Conservation (phyloP, 176 grass and related monocot species). For the Alopecurus myosuroides region DNA sequence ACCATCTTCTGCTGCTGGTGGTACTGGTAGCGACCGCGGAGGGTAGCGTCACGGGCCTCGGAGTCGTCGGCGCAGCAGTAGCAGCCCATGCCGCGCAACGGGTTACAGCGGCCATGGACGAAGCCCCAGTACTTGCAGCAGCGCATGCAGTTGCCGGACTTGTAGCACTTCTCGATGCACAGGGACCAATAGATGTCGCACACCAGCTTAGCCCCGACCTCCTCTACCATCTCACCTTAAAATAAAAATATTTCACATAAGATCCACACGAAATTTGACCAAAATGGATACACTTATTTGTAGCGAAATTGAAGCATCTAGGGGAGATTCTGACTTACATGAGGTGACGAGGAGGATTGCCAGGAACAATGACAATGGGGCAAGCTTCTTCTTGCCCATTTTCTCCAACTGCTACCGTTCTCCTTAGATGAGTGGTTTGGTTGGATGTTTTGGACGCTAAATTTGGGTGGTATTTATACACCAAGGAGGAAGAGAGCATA, state of each 20-base stretch:
- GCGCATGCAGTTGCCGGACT: background rate
- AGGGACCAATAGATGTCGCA: background rate
- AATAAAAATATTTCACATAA: background rate
- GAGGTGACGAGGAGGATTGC: background rate
- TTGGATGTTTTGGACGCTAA: background rate
- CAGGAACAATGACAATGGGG: background rate
- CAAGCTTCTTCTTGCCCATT: background rate
- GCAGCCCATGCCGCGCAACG: background rate
- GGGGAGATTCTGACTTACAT: background rate
- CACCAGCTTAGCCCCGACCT: background rate
- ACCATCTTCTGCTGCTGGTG: background rate
- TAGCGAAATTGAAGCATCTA: background rate
- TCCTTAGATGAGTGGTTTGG: background rate
- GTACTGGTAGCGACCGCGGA: background rate
- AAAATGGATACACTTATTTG: background rate
- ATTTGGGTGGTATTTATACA: background rate
- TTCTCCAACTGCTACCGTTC: background rate
- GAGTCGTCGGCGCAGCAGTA: background rate
- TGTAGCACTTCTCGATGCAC: background rate
- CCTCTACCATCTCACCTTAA: background rate
- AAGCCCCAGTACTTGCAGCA: background rate
- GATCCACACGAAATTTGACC: background rate
- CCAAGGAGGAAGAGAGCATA: background rate
- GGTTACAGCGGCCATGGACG: background rate
- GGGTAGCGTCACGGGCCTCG: background rate